Conservation (phyloP, 495 filamentous ascomycete species). For the Penicillium simplicissimum region DNA sequence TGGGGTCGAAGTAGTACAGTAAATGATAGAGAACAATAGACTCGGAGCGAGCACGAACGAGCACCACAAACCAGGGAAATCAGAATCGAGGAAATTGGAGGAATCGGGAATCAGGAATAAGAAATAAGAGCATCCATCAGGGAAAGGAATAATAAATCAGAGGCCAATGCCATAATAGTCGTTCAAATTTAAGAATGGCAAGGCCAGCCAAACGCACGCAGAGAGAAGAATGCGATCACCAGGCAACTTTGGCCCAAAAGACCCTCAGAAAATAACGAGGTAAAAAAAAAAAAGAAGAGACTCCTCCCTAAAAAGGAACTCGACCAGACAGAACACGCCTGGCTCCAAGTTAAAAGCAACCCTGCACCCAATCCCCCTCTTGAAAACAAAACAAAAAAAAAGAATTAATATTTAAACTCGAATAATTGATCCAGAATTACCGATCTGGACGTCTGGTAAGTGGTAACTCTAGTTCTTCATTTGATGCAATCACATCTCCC, state of each 20-base stretch:
- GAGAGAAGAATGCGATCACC: constrained; percentile 26
- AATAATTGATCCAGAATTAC: not conserved
- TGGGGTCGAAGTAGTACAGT: too few species aligned
- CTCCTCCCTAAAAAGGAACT: not conserved
- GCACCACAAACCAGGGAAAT: not conserved
- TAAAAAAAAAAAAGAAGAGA: not conserved
- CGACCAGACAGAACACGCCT: not conserved
- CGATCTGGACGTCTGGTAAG: too few species aligned
- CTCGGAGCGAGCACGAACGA: constrained; percentile 13
- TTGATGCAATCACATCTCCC: too few species aligned
- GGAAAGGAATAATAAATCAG: not conserved
- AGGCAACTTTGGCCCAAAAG: constrained; percentile 22
- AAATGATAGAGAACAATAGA: constrained; percentile 1
- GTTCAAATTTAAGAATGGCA: not conserved
- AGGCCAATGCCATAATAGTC: constrained; percentile 4
- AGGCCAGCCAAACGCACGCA: constrained; percentile 10
- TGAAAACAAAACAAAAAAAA: not conserved
- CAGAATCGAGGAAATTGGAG: not conserved
- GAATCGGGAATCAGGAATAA: constrained; percentile 10
- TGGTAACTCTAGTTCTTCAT: too few species aligned
- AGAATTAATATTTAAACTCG: not conserved
- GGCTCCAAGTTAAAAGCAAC: not conserved
- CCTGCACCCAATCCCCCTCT: not conserved
- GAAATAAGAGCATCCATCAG: constrained; percentile 1
- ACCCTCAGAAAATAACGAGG: not conserved